phyloP scores from a whole-genome alignment of 768 basidiomycete species.

The Boletus rubroflammeus region DNA sequence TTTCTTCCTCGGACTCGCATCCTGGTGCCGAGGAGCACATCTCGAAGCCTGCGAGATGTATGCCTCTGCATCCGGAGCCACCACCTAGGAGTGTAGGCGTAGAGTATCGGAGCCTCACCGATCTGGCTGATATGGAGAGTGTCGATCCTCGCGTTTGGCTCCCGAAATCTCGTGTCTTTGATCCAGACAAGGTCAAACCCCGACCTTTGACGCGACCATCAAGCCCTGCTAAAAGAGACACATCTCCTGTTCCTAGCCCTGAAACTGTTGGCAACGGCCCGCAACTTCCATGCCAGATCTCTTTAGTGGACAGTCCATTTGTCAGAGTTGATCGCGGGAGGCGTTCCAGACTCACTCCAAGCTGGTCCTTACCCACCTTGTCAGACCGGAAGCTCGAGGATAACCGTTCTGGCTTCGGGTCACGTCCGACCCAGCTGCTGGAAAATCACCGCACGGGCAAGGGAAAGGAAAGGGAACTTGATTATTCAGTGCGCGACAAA shows the following conservation, averaged over 20 bases:
- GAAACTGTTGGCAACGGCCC: neutral
- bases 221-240: conserved; percentile 17
- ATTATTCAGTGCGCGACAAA: neutral
- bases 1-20: conserved; percentile 1
- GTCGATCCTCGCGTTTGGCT: conserved; percentile 29
- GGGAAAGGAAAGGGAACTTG: conserved; percentile 1
- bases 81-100: conserved; percentile 16
- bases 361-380: conserved; percentile 17
- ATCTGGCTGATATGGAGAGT: conserved; percentile 9
- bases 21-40: conserved; percentile 11
- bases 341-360: conserved; percentile 15
- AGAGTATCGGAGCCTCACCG: conserved; percentile 17
- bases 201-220: conserved; percentile 21
- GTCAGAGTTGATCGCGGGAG: conserved; percentile 24
- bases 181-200: conserved; percentile 27
- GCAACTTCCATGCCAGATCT: neutral
- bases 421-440: neutral
- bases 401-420: neutral
- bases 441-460: neutral
- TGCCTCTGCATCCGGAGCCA: conserved; percentile 5
- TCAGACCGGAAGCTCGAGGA: conserved; percentile 1
- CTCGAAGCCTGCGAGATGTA: conserved; percentile 2
- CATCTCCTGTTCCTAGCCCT: neutral
- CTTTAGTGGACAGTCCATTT: conserved; percentile 10
- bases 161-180: conserved; percentile 22